These are phyloP conservation scores for Sechiopsis laciniata DNA, from an alignment of 306 rosid genomes.

Conservation along the genomic window DNA sequence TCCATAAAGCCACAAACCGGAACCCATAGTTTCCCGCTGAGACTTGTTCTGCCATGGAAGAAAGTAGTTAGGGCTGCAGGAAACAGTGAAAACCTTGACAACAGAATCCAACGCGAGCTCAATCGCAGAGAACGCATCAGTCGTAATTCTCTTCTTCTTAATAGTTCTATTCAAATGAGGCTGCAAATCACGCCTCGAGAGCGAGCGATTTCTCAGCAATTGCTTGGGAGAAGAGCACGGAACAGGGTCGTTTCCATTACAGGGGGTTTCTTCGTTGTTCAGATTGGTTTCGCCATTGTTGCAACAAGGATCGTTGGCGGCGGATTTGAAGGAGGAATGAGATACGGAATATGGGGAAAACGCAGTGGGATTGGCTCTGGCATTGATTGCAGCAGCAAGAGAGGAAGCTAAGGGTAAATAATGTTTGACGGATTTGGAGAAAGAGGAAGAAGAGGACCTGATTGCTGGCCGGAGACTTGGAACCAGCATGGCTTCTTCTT, in stretches of 20 bases:
- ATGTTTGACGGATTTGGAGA: conserved; percentile 24
- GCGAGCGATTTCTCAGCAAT: background rate
- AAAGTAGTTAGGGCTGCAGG: conserved; percentile 69
- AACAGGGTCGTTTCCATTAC: background rate
- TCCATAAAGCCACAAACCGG: conserved; percentile 42
- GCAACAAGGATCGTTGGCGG: background rate
- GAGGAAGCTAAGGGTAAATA: conserved; percentile 20
- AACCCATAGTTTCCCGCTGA: conserved; percentile 82
- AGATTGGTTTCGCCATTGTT: background rate
- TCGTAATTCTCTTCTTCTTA: conserved; percentile 2
- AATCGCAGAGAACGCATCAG: conserved; percentile 33
- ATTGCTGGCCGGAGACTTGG: conserved; percentile 32
- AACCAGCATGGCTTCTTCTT: conserved; percentile 26
- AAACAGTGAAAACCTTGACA: conserved; percentile 78
- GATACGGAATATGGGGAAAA: background rate
- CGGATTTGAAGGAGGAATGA: conserved; percentile 12
- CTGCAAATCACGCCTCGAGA: conserved; percentile 17
- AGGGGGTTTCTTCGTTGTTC: background rate
- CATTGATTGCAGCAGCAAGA: background rate
- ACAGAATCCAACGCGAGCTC: conserved; percentile 81
- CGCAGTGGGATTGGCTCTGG: conserved; percentile 18
- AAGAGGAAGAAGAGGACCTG: conserved; percentile 28
- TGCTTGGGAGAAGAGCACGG: conserved; percentile 1
- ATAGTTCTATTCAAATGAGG: background rate
- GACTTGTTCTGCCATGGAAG: conserved; percentile 97